phyloP scores from a whole-genome alignment of 352 stramenopile genomes.

The Lagenidium giganteum region DNA sequence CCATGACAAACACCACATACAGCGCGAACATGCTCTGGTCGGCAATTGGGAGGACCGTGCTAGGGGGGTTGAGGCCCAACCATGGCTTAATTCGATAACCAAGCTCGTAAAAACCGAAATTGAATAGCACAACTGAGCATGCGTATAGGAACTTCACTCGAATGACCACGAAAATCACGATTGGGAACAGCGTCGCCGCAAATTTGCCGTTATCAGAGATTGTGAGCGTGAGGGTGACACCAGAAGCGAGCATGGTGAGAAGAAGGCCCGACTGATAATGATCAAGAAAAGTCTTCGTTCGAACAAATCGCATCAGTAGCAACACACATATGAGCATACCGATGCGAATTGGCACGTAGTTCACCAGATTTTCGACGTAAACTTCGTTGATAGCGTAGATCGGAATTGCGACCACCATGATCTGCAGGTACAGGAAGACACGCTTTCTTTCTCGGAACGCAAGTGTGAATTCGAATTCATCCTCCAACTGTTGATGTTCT shows the following conservation, averaged over 20 bases:
- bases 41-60: constrained; percentile 16
- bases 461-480: constrained; percentile 55
- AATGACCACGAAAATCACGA: constrained; percentile 61
- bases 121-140: constrained; percentile 54
- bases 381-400: constrained; percentile 50
- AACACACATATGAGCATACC: constrained; percentile 51
- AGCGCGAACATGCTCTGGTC: constrained; percentile 47
- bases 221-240: constrained; percentile 57
- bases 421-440: constrained; percentile 47
- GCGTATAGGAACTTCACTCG: constrained; percentile 74
- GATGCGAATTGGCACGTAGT: too few species aligned
- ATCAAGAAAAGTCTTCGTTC: constrained; percentile 45
- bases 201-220: constrained; percentile 73
- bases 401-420: constrained; percentile 47
- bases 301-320: constrained; percentile 40
- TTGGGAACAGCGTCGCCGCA: constrained; percentile 54
- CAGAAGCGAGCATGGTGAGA: constrained; percentile 36
- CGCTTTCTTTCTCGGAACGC: constrained; percentile 40
- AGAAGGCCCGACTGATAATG: constrained; percentile 58
- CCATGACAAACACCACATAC: constrained; percentile 55
- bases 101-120: constrained; percentile 60
- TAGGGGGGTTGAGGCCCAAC: too few species aligned
- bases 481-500: constrained; percentile 52
- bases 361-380: constrained; percentile 39
- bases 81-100: too few species aligned